Evolutionary conservation across 345 rosid genomes (phyloP).

Genomic region (Orychophragmus violaceus): DNA sequence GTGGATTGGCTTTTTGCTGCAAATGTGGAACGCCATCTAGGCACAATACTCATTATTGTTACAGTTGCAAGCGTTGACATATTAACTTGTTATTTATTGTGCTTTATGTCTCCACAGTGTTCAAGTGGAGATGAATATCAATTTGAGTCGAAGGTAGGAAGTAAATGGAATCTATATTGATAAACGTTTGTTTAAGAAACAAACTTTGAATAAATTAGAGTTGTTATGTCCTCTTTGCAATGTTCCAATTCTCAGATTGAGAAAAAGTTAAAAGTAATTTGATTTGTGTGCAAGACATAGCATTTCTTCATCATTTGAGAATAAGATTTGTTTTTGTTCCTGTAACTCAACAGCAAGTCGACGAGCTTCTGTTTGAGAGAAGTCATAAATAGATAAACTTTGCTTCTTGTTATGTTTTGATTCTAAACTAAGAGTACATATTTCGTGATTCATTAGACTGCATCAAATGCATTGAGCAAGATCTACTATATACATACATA

Average conservation of each 20-base stretch:
- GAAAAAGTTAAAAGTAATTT: too few species aligned
- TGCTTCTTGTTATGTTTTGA: too few species aligned
- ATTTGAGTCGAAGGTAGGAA: too few species aligned
- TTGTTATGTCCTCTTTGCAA: too few species aligned
- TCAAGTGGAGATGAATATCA: too few species aligned
- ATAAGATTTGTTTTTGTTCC: constrained; percentile 89
- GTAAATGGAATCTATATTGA: too few species aligned
- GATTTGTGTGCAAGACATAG: too few species aligned
- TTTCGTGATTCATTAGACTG: constrained; percentile 77
- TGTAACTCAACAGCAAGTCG: constrained; percentile 84
- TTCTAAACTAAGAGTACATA: constrained; percentile 80
- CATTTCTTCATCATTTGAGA: too few species aligned
- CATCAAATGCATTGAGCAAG: constrained; percentile 74
- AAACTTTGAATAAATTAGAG: too few species aligned
- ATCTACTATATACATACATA: constrained; percentile 34
- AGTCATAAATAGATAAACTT: too few species aligned
- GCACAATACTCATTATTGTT: constrained; percentile 8
- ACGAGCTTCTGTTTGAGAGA: constrained; percentile 72
- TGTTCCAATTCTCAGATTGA: too few species aligned
- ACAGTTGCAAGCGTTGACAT: constrained; percentile 7
- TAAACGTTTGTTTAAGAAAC: too few species aligned
- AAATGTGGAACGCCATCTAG: constrained; percentile 20
- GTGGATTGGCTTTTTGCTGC: constrained; percentile 47
- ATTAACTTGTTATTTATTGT: background rate
- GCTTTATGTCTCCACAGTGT: background rate